These are phyloP conservation scores for Castanea mollissima DNA, from an alignment of 306 rosid genomes.

Conservation along the genomic window DNA sequence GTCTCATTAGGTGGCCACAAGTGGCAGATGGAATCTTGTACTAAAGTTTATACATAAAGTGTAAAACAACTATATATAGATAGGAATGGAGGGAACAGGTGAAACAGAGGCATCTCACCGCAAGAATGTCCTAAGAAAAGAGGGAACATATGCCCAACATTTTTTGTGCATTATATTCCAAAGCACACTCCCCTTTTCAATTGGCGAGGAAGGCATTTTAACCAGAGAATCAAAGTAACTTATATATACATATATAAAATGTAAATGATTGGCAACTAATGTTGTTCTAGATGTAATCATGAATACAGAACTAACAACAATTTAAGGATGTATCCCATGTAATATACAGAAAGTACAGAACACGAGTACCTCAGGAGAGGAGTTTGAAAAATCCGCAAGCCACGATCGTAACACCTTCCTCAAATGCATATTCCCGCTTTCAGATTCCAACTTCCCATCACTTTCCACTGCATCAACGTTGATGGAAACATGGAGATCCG, in stretches of 20 bases:
- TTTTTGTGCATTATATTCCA: too few species aligned
- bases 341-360: not conserved
- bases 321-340: constrained; percentile 2
- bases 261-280: not conserved
- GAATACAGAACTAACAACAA: not conserved
- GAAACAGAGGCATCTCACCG: not conserved
- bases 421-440: constrained; percentile 32
- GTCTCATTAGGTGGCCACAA: not conserved
- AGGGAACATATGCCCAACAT: not conserved
- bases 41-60: not conserved
- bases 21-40: not conserved
- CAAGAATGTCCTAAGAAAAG: not conserved
- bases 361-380: constrained; percentile 59
- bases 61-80: not conserved
- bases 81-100: not conserved
- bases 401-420: constrained; percentile 47
- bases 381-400: constrained; percentile 44
- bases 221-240: not conserved
- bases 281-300: not conserved
- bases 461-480: constrained; percentile 32
- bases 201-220: not conserved
- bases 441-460: constrained; percentile 25
- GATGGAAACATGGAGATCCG: constrained; percentile 61
- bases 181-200: not conserved
- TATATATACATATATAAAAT: not conserved